Base-by-base conservation (phyloP, 352 stramenopile species). In the Phytophthora macrochlamydospora region DNA sequence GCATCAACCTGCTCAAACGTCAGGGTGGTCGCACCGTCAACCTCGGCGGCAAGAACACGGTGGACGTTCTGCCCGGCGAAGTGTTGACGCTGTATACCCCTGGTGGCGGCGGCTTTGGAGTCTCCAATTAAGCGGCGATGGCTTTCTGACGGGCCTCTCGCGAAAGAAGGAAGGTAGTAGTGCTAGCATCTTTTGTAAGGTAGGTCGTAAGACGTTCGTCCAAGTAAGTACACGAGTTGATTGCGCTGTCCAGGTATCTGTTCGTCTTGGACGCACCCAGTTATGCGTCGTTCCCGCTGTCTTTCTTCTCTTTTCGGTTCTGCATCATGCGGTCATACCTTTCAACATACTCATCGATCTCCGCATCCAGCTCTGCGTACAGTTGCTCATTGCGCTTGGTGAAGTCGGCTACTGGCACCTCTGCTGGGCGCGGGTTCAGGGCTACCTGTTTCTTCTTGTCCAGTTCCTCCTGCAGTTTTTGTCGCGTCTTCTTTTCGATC, bases 1-100 rank as follows among this genome's bases (percentile, higher is more conserved):
- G 98, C n/a, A 83, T 96, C 42, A 99, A 99, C 71, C 54, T 99
- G 40, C 75, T 99, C 18, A 78, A 85, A 29, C 84, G 89, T 9
- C 69, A 71, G 9, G 81, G 83, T 55, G 89, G 87, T 30, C 82
- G 85, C 28, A 81, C 81, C 33, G 62, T 94, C 32, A 95, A 94
- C 60, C 60, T 94, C 4, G 86, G 83, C 12, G 96, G 96, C 57
- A 98, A 99, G 73, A 98, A 97, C 74, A 99, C 96, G 56, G 93
- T 98, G 28, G 68, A 93, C 31, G 90, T 99, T 31, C 62, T 87
- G 28, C 79, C 94, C 45, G 91, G 97, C 49, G 97, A 99, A 69
- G 67, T 94, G 28, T 87, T 99, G 62, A 92, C 92, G 43, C 98
- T 99, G 62, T 91, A 93, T 65, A 99, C 97, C 50, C 98, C 98